Percentiles rank a stretch among this genome's conserved stretches.
Evolutionary conservation across 176 grass and related monocot genomes (phyloP).

Genomic region (Poa annua): DNA sequence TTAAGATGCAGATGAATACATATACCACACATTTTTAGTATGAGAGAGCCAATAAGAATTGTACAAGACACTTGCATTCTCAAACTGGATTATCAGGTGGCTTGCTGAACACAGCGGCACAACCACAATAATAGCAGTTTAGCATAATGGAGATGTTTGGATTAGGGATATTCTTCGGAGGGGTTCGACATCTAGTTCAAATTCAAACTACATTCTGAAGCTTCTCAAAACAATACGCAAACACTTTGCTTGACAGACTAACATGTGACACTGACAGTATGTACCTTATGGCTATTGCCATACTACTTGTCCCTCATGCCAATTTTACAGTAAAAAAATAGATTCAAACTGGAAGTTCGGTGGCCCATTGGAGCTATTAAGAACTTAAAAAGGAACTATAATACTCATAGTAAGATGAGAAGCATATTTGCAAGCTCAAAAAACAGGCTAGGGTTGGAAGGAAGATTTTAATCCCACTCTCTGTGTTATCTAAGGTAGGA

Average conservation of each 20-base stretch:
- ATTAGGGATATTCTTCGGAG: not conserved
- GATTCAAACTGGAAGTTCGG: not conserved
- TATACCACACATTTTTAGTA: not conserved
- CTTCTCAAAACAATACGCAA: not conserved
- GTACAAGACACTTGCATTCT: not conserved
- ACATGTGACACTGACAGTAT: slow-evolving; percentile 8
- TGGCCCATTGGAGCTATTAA: not conserved
- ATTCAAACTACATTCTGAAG: not conserved
- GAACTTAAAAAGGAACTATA: not conserved
- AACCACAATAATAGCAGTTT: not conserved
- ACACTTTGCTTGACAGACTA: not conserved
- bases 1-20: slow-evolving; percentile 6
- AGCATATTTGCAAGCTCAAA: slow-evolving; percentile 25
- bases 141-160: not conserved
- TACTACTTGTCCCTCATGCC: not conserved
- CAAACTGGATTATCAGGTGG: not conserved
- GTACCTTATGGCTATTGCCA: not conserved
- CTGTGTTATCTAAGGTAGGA: not conserved
- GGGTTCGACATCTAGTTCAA: not conserved
- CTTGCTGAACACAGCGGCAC: not conserved
- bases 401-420: not conserved
- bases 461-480: slow-evolving; percentile 19
- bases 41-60: not conserved
- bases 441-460: not conserved
- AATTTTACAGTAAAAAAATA: not conserved